These are phyloP conservation scores for Takashimella koratensis DNA, from an alignment of 1,284 basidiomycete species.

Conservation along the genomic window DNA sequence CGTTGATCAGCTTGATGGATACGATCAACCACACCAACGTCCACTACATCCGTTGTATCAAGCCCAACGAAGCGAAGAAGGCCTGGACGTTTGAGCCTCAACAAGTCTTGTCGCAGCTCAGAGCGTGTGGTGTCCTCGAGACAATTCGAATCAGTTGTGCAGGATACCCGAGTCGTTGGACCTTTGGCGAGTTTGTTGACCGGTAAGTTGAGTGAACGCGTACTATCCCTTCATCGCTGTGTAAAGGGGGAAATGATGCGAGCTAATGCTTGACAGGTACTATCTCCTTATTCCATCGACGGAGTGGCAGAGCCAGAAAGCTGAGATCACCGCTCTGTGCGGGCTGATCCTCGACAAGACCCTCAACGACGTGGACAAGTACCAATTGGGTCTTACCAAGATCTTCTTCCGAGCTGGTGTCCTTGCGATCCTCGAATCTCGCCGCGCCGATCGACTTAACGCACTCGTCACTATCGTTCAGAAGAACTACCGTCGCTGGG, in stretches of 20 bases:
- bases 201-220: slow-evolving; percentile 58
- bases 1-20: slow-evolving; percentile 91
- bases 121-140: slow-evolving; percentile 98
- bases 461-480: slow-evolving; percentile 90
- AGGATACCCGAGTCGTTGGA: slow-evolving; percentile 98
- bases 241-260: too few relatives aligned
- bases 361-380: slow-evolving; percentile 90
- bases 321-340: slow-evolving; percentile 80
- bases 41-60: slow-evolving; percentile 99
- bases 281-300: slow-evolving; percentile 91
- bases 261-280: slow-evolving; percentile 69
- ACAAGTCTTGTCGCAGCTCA: slow-evolving; percentile 89
- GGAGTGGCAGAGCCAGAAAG: slow-evolving; percentile 63
- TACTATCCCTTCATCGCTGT: too few relatives aligned
- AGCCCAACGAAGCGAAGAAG: slow-evolving; percentile 93
- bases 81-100: slow-evolving; percentile 97
- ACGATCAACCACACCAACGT: slow-evolving; percentile 97
- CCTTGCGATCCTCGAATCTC: slow-evolving; percentile 92
- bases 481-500: slow-evolving; percentile 87
- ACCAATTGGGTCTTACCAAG: slow-evolving; percentile 94
- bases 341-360: slow-evolving; percentile 78
- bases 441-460: slow-evolving; percentile 83
- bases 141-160: slow-evolving; percentile 99
- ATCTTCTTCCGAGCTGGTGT: slow-evolving; percentile 99
- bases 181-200: slow-evolving; percentile 98